A percentile compares a stretch with the other conserved stretches of the same genome.
These are phyloP conservation scores for Spergularia marina DNA, from an alignment of 148 eudicot species.

Conservation along the genomic window DNA sequence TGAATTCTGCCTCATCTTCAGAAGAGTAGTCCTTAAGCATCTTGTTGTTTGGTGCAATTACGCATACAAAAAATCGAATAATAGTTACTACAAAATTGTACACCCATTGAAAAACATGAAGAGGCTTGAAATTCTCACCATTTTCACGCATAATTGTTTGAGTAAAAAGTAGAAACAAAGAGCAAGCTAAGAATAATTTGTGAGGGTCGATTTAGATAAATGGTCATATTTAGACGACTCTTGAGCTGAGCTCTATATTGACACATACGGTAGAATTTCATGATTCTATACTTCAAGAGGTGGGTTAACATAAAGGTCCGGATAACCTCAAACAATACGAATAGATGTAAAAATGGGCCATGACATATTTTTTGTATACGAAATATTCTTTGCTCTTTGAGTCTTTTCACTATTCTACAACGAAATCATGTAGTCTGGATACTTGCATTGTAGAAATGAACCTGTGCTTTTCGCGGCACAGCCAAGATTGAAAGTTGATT, in stretches of 20 bases:
- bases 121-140: not conserved
- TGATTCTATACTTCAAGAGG: conserved; percentile 12
- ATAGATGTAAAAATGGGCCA: too few relatives aligned
- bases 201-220: not conserved
- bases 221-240: not conserved
- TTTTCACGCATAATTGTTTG: conserved; percentile 12
- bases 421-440: too few relatives aligned
- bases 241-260: not conserved
- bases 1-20: conserved; percentile 1
- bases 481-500: too few relatives aligned
- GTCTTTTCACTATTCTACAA: too few relatives aligned
- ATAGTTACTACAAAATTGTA: conserved; percentile 10
- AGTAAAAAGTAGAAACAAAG: not conserved
- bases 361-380: too few relatives aligned
- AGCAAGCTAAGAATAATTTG: too few relatives aligned
- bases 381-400: too few relatives aligned
- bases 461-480: too few relatives aligned
- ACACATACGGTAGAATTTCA: not conserved
- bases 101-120: conserved; percentile 9
- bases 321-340: not conserved
- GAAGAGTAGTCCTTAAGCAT: not conserved
- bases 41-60: not conserved
- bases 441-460: too few relatives aligned
- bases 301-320: conserved; percentile 13
- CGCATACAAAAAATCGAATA: not conserved